Percentiles rank a stretch among this genome's conserved stretches.
phyloP scores from a whole-genome alignment of 768 basidiomycete genomes.

The Rhizopogon sp. region DNA sequence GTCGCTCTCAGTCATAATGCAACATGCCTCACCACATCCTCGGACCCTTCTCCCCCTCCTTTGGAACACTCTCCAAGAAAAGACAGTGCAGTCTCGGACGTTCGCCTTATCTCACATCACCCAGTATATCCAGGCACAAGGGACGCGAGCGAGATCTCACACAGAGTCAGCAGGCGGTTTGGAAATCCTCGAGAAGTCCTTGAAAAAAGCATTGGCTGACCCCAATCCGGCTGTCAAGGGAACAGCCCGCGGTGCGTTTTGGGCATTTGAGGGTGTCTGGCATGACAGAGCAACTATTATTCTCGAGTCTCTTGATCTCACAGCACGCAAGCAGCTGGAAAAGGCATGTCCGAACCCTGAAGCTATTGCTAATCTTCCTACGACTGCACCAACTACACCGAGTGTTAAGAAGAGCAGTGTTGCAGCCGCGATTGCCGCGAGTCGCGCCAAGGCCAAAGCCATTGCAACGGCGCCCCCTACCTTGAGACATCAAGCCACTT shows the following conservation, averaged over 20 bases:
- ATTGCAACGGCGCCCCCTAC: conserved; percentile 80
- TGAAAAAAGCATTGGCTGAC: conserved; percentile 74
- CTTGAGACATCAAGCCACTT: conserved; percentile 78
- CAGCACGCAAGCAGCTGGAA: conserved; percentile 78
- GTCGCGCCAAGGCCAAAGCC: conserved; percentile 80
- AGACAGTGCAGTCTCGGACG: conserved; percentile 69
- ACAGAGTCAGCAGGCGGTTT: conserved; percentile 69
- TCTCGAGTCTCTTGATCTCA: conserved; percentile 60
- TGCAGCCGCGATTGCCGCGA: conserved; percentile 85
- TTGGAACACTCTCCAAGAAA: conserved; percentile 69
- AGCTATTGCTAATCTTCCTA: conserved; percentile 32
- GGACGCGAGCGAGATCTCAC: conserved; percentile 48
- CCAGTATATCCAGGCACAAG: conserved; percentile 71
- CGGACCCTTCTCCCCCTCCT: conserved; percentile 65
- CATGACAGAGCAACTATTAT: conserved; percentile 59
- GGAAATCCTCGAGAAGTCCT: conserved; percentile 66
- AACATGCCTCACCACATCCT: conserved; percentile 65
- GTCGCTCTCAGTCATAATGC: conserved; percentile 62
- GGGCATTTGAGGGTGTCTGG: conserved; percentile 79
- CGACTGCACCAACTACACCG: conserved; percentile 42
- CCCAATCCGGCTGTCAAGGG: conserved; percentile 78
- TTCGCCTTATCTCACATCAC: conserved; percentile 68
- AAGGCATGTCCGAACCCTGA: conserved; percentile 71
- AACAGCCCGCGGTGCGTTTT: conserved; percentile 65
- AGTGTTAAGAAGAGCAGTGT: conserved; percentile 73